Percentiles rank a stretch among this genome's conserved stretches.
These are phyloP conservation scores for Neurospora discreta DNA, from an alignment of 495 filamentous ascomycete species.

Conservation along the genomic window DNA sequence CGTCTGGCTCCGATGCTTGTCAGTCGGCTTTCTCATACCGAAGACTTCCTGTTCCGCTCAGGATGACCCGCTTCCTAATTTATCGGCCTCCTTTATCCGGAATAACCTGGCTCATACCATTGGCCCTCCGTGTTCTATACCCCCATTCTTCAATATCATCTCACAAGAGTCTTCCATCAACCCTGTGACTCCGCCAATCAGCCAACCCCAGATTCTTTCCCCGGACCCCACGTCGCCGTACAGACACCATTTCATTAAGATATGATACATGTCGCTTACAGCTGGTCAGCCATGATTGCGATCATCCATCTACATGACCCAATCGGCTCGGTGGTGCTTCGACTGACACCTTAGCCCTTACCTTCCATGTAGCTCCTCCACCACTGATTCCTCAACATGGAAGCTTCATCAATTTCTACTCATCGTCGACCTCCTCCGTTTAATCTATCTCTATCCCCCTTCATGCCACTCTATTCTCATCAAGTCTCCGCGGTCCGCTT, in stretches of 20 bases:
- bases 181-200: neutral
- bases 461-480: neutral
- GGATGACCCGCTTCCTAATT: neutral
- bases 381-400: neutral
- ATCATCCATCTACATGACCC: neutral
- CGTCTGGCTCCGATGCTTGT: neutral
- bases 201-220: neutral
- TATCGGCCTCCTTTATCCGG: neutral
- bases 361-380: neutral
- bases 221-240: neutral
- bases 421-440: neutral
- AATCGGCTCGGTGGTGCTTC: neutral
- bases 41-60: neutral
- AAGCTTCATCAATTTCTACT: neutral
- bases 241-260: neutral
- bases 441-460: neutral
- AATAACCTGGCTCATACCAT: neutral
- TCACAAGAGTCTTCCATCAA: neutral
- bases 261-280: neutral
- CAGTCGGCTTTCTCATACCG: neutral
- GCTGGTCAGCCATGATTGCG: neutral
- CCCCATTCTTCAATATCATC: neutral
- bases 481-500: neutral
- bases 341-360: neutral
- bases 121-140: neutral